Evolutionary conservation across 306 rosid genomes (phyloP).

Genomic region (Nissolia schottii): DNA sequence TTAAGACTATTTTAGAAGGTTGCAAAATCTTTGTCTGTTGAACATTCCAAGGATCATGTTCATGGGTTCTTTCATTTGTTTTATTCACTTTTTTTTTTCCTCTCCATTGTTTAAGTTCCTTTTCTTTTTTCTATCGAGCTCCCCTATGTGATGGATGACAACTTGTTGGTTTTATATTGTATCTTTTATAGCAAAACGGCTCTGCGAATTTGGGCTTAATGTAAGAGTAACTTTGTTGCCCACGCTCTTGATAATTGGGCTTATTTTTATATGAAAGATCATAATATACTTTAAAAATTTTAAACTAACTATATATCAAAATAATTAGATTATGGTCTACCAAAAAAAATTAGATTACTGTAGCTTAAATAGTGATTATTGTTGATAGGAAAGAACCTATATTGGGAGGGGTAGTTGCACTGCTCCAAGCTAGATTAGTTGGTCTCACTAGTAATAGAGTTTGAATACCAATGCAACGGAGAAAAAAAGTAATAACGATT

Average conservation of each 20-base stretch:
- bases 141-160: neutral
- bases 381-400: no score
- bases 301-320: no score
- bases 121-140: neutral
- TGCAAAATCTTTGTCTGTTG: neutral
- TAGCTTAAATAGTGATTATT: no score
- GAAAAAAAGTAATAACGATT: no score
- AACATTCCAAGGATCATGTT: neutral
- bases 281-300: neutral
- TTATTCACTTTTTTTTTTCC: neutral
- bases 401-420: no score
- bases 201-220: neutral
- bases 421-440: no score
- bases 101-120: neutral
- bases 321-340: no score
- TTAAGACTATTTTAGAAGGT: neutral
- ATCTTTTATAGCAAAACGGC: neutral
- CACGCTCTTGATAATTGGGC: neutral
- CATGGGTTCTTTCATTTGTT: neutral
- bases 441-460: no score
- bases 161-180: neutral
- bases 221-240: neutral
- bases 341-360: no score
- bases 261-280: neutral
- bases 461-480: no score